phyloP scores from a whole-genome alignment of 1,139 yeast species.

The Suhomyces wounanorum region DNA sequence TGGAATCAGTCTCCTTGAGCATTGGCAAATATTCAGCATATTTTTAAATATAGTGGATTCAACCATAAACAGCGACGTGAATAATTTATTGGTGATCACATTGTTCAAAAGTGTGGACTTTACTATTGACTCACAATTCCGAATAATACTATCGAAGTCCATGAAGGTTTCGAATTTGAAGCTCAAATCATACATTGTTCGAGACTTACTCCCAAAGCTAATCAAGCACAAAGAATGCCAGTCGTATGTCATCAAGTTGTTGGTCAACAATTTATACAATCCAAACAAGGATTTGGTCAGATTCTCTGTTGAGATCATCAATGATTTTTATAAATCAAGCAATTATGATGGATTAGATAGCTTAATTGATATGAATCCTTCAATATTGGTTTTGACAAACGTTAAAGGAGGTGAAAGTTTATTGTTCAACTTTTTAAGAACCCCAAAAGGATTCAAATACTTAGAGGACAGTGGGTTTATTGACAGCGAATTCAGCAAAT shows the following conservation, averaged over 20 bases:
- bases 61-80: slow-evolving; percentile 33
- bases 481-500: slow-evolving; percentile 32
- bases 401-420: slow-evolving; percentile 30
- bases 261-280: slow-evolving; percentile 75
- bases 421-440: slow-evolving; percentile 32
- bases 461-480: slow-evolving; percentile 38
- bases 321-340: slow-evolving; percentile 15
- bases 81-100: slow-evolving; percentile 61
- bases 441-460: slow-evolving; percentile 39
- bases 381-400: slow-evolving; percentile 29
- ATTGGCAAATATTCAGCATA: slow-evolving; percentile 84
- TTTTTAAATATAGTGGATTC: slow-evolving; percentile 70
- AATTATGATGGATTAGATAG: slow-evolving; percentile 21
- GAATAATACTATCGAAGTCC: slow-evolving; percentile 66
- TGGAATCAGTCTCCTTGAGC: slow-evolving; percentile 70
- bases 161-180: slow-evolving; percentile 56
- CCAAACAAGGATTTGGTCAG: slow-evolving; percentile 57
- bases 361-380: slow-evolving; percentile 36
- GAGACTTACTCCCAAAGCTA: slow-evolving; percentile 49
- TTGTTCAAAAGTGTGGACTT: slow-evolving; percentile 66
- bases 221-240: slow-evolving; percentile 36
- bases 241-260: slow-evolving; percentile 44
- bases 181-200: slow-evolving; percentile 59
- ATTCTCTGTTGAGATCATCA: slow-evolving; percentile 14
- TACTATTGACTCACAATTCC: slow-evolving; percentile 62